These are phyloP conservation scores for Leccinum variicolor DNA, from an alignment of 768 basidiomycete genomes.

Conservation along the genomic window DNA sequence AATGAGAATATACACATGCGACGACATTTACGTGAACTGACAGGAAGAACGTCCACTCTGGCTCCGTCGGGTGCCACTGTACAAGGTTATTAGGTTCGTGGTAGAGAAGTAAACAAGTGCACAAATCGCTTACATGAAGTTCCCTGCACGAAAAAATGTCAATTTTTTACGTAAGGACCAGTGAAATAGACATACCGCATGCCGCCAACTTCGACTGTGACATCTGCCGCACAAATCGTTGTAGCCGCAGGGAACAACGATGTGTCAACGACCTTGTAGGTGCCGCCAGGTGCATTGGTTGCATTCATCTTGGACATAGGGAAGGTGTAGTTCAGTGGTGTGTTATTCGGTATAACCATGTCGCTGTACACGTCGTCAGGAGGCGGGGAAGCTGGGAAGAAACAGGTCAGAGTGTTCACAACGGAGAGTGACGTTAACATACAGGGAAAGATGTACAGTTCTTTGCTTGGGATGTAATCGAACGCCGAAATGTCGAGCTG, in stretches of 20 bases:
- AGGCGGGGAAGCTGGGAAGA: constrained; percentile 37
- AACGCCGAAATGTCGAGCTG: constrained; percentile 44
- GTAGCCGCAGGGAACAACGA: constrained; percentile 49
- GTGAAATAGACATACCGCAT: constrained; percentile 41
- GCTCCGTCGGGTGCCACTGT: constrained; percentile 52
- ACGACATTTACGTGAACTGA: constrained; percentile 11
- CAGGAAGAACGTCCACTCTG: constrained; percentile 47
- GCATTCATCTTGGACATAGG: constrained; percentile 45
- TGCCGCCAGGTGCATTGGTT: constrained; percentile 48
- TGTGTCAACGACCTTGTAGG: constrained; percentile 59
- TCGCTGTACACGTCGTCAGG: constrained; percentile 39
- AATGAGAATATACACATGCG: constrained; percentile 2
- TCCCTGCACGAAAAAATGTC: constrained; percentile 29
- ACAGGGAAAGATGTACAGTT: constrained; percentile 57
- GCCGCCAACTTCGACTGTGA: constrained; percentile 57
- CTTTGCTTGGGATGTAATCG: constrained; percentile 49
- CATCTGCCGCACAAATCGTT: constrained; percentile 55
- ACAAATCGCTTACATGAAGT: constrained; percentile 38
- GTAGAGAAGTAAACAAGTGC: neutral
- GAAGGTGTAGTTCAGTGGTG: constrained; percentile 53
- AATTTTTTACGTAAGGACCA: neutral
- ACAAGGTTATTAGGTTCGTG: neutral
- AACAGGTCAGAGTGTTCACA: neutral
- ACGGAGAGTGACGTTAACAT: neutral
- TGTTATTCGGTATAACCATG: constrained; percentile 48